phyloP scores from a whole-genome alignment of 106 monocot genomes.

The Apostasia shenzhenica region DNA sequence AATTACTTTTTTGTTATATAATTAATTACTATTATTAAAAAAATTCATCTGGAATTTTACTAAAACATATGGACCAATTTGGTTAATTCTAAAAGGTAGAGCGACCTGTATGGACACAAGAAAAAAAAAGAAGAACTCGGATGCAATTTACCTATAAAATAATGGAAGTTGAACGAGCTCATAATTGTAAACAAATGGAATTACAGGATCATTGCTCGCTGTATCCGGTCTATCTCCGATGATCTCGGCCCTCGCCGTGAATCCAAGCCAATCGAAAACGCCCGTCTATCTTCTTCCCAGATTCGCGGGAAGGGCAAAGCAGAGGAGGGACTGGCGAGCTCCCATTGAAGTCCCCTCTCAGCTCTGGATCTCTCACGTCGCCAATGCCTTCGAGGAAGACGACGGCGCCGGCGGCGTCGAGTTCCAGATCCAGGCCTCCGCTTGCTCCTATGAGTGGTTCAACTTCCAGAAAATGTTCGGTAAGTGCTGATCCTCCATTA shows the following conservation, averaged over 20 bases:
- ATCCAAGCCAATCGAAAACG: conserved; percentile 42
- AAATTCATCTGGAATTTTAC: too few species aligned
- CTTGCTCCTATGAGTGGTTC: conserved; percentile 86
- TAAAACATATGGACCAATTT: too few species aligned
- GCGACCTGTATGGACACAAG: too few species aligned
- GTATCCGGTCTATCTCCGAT: conserved; percentile 58
- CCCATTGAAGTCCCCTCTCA: conserved; percentile 59
- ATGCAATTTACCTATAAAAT: too few species aligned
- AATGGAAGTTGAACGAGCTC: too few species aligned
- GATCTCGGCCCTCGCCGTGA: conserved; percentile 64
- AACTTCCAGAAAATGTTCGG: conserved; percentile 77
- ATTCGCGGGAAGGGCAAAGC: conserved; percentile 11
- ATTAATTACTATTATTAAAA: too few species aligned
- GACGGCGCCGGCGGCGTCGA: conserved; percentile 15
- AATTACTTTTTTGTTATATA: too few species aligned
- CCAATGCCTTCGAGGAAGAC: conserved; percentile 64
- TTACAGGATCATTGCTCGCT: conserved; percentile 59
- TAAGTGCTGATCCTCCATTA: conserved; percentile 7
- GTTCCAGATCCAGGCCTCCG: conserved; percentile 48
- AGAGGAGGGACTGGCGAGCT: conserved; percentile 42
- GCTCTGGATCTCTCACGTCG: conserved; percentile 56
- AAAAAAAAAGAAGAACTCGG: too few species aligned
- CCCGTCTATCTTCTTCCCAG: conserved; percentile 78
- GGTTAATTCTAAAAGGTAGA: too few species aligned
- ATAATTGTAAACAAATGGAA: neutral